Base-by-base conservation (phyloP, 768 basidiomycete genomes). In the Mycena capillaripes region DNA sequence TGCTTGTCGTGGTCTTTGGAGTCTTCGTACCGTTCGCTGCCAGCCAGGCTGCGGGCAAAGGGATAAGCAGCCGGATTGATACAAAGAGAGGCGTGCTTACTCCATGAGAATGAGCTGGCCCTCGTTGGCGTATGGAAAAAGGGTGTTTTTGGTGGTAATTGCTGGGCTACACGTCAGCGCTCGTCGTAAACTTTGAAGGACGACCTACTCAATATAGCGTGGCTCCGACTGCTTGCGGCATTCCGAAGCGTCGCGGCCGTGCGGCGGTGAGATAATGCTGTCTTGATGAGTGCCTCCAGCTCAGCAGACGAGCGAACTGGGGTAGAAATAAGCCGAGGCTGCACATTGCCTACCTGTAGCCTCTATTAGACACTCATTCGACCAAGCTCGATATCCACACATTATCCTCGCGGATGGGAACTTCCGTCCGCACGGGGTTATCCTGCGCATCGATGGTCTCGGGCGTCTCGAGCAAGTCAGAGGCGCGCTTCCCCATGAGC, bases 1-100 rank as follows among this genome's bases (percentile, higher is more conserved):
- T 79, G 78, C 48, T 79, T 81, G 53, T 78, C 76, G 66, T 82
- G 82, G 1, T 58, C 74, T 72, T 82, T 83, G 11, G 78, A 79
- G 67, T 83, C 82, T 53, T 82, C 81, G 66, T 82, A 80, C 10
- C 82, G 78, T 72, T 83, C 82, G 50, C 80, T 81, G 21, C 82
- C 82, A 2, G 82, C 82, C 25, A 83, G 70, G 72, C 82, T 83
- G 48, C 19, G 56, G 21, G 42, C 6, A 21, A 17, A 16, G 34
- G 8, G 19, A 52, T 68, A 3, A 53, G 59, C n/a, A 66, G n/a
- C 16, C 34, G 17, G 11, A 14, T 21, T 23, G 8, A 27, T 16
- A 32, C 12, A 34, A 19, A 17, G 19, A 12, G 42, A 44, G 42
- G 7, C 16, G 4, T n/a, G 27, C 50, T 14, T 58, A 83, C 82